Evolutionary conservation across 75 land plant genomes (phyloP).

Genomic region (Cupressus sempervirens): DNA sequence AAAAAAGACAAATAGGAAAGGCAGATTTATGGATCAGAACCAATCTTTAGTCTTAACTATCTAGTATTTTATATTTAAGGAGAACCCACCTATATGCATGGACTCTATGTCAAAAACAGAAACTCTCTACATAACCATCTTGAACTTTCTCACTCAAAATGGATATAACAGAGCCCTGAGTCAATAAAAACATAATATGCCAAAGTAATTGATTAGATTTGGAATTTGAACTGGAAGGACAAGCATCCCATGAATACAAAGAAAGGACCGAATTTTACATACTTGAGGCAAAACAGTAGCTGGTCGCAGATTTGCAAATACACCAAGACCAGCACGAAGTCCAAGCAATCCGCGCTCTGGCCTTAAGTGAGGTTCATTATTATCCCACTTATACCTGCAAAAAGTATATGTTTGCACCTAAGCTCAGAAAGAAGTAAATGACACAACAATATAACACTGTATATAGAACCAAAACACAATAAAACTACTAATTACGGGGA

Average conservation of each 20-base stretch:
- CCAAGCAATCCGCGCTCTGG: conserved; percentile 93
- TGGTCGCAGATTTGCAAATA: conserved; percentile 96
- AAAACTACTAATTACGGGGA: neutral
- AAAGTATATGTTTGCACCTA: neutral
- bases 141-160: neutral
- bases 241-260: neutral
- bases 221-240: neutral
- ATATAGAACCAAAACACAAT: conserved; percentile 2
- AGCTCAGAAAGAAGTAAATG: neutral
- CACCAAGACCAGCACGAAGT: conserved; percentile 80
- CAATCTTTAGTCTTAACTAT: neutral
- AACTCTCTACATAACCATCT: neutral
- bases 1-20: neutral
- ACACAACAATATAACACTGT: neutral
- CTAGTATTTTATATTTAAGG: neutral
- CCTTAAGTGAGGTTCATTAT: conserved; percentile 73
- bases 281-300: conserved; percentile 93
- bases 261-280: neutral
- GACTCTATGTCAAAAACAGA: neutral
- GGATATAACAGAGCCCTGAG: neutral
- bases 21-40: neutral
- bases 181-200: neutral
- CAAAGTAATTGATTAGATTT: neutral
- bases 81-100: neutral
- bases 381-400: conserved; percentile 95